Evolutionary conservation across 768 basidiomycete species (phyloP).

Genomic region (Galerina sulciceps): DNA sequence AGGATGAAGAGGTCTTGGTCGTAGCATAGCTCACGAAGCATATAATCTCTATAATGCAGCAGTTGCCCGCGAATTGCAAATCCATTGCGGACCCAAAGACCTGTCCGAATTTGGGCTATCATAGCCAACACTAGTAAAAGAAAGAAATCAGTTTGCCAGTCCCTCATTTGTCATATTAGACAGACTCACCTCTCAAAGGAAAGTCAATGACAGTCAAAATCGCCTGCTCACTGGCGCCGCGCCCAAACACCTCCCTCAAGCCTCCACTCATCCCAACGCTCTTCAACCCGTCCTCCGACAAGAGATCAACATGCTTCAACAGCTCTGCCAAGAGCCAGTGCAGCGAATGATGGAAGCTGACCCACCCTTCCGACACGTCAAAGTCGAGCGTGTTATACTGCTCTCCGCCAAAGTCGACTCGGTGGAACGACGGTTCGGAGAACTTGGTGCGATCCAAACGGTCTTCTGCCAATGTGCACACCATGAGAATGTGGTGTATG

Average conservation of each 20-base stretch:
- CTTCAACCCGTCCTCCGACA: conserved; percentile 57
- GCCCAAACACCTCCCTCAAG: conserved; percentile 63
- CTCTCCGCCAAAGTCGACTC: conserved; percentile 64
- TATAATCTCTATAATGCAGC: conserved; percentile 94
- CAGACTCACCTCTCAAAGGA: conserved; percentile 77
- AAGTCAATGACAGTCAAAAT: conserved; percentile 84
- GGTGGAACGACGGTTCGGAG: conserved; percentile 62
- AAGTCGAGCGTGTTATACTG: conserved; percentile 72
- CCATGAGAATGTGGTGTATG: conserved; percentile 71
- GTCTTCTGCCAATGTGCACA: conserved; percentile 70
- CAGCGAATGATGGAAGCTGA: conserved; percentile 92
- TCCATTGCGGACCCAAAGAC: conserved; percentile 97
- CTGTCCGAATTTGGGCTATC: conserved; percentile 94
- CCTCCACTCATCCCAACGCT: conserved; percentile 57
- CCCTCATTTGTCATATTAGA: background rate
- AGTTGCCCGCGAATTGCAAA: conserved; percentile 94
- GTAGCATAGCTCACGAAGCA: conserved; percentile 93
- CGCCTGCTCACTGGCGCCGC: conserved; percentile 66
- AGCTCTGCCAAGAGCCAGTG: conserved; percentile 92
- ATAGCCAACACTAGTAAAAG: conserved; percentile 72
- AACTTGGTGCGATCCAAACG: conserved; percentile 72
- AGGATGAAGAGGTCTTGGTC: conserved; percentile 93
- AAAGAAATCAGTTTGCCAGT: background rate
- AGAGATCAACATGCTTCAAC: conserved; percentile 78
- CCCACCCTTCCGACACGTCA: conserved; percentile 79